A percentile compares a stretch with the other conserved stretches of the same genome.
phyloP scores from a whole-genome alignment of 441 rosid genomes.

The Jatropha podagrica region DNA sequence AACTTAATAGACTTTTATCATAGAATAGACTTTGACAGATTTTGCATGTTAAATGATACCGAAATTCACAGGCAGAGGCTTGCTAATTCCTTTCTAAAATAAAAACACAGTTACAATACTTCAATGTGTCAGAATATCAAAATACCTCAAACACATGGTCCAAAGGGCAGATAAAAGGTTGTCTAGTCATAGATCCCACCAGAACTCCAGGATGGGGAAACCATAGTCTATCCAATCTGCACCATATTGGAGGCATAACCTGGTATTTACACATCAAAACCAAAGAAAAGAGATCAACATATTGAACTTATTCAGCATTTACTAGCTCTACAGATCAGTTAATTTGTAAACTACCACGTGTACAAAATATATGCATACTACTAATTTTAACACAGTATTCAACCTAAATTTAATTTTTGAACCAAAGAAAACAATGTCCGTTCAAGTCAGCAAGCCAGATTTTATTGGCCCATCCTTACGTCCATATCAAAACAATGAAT shows the following conservation, averaged over 20 bases:
- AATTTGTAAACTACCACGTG: not conserved
- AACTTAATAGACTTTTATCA: not conserved
- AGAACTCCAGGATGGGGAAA: slow-evolving; percentile 92
- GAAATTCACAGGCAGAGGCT: slow-evolving; percentile 15
- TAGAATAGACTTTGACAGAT: not conserved
- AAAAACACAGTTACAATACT: slow-evolving; percentile 1
- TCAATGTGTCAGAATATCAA: slow-evolving; percentile 14
- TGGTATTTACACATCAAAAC: slow-evolving; percentile 34
- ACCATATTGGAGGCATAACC: slow-evolving; percentile 99
- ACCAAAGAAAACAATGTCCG: not conserved
- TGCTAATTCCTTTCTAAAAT: not conserved
- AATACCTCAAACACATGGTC: slow-evolving; percentile 97
- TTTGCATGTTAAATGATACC: slow-evolving; percentile 4
- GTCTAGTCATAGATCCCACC: slow-evolving; percentile 81
- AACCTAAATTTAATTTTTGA: not conserved
- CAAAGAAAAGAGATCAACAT: slow-evolving; percentile 18
- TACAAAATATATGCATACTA: not conserved
- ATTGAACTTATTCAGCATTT: slow-evolving; percentile 6
- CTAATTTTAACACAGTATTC: not conserved
- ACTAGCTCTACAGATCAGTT: not conserved
- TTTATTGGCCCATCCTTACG: not conserved
- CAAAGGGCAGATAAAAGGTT: slow-evolving; percentile 95
- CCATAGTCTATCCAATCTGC: slow-evolving; percentile 98
- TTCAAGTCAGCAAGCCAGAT: not conserved
- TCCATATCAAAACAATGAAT: not conserved